phyloP scores from a whole-genome alignment of 371 early-diverging fungal genomes.

The Haplosporangium sp. region DNA sequence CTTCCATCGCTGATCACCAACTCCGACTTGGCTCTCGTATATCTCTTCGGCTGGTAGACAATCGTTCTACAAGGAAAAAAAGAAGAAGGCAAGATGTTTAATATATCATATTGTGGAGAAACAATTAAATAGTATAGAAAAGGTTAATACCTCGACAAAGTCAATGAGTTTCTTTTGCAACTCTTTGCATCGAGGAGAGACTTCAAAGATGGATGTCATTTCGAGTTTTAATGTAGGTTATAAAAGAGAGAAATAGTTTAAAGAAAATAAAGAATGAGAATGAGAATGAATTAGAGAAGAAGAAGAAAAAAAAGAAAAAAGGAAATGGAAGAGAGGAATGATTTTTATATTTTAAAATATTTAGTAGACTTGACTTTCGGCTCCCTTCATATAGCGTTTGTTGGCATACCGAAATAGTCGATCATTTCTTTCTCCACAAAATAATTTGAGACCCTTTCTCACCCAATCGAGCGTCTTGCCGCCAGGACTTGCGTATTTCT shows the following conservation, averaged over 20 bases:
- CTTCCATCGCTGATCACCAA: conserved; percentile 84
- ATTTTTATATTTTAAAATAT: not conserved
- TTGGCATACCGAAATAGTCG: not conserved
- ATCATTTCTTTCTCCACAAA: conserved; percentile 11
- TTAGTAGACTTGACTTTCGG: too few relatives aligned
- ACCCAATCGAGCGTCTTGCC: conserved; percentile 16
- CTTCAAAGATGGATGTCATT: conserved; percentile 54
- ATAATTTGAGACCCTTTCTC: not conserved
- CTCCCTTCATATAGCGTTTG: not conserved
- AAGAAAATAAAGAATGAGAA: not conserved
- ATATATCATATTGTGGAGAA: too few relatives aligned
- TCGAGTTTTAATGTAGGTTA: not conserved
- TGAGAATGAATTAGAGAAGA: not conserved
- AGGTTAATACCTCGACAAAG: conserved; percentile 79
- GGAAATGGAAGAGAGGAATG: not conserved
- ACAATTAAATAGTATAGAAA: not conserved
- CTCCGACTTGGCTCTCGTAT: conserved; percentile 79
- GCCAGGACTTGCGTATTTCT: not conserved
- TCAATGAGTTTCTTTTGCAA: conserved; percentile 76
- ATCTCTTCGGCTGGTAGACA: conserved; percentile 94
- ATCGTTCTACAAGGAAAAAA: conserved; percentile 72
- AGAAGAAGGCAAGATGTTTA: too few relatives aligned
- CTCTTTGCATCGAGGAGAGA: conserved; percentile 77
- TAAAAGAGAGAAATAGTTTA: not conserved
- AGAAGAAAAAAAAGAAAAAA: not conserved